Evolutionary conservation across 1,139 yeast species (phyloP).

Genomic region (Zygosaccharomyces pseudobailii): DNA sequence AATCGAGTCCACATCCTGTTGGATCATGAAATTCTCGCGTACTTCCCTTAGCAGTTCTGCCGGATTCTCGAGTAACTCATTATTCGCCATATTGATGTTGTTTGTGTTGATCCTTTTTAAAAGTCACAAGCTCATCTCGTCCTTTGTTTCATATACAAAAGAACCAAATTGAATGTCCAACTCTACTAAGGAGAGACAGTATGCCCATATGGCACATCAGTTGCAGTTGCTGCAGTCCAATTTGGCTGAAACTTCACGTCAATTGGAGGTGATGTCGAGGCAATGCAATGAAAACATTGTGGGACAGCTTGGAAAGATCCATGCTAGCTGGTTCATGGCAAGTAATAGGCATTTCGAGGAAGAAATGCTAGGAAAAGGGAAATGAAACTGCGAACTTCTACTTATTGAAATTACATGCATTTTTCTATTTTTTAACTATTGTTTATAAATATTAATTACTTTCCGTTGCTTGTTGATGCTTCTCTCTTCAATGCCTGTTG

Average conservation of each 20-base stretch:
- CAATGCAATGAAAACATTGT: slow-evolving; percentile 31
- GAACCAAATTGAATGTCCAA: slow-evolving; percentile 16
- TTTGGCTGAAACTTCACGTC: slow-evolving; percentile 24
- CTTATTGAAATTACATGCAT: slow-evolving; percentile 3
- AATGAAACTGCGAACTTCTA: slow-evolving; percentile 5
- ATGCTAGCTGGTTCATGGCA: slow-evolving; percentile 33
- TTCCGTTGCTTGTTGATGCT: background rate
- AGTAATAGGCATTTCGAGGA: slow-evolving; percentile 30
- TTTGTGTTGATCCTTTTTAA: background rate
- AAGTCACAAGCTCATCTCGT: background rate
- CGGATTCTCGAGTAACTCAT: slow-evolving; percentile 20
- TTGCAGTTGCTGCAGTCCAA: slow-evolving; percentile 26
- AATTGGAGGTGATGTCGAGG: slow-evolving; percentile 28
- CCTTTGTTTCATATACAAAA: background rate
- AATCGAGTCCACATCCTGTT: slow-evolving; percentile 20
- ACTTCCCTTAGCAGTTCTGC: slow-evolving; percentile 21
- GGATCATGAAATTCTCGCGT: slow-evolving; percentile 24
- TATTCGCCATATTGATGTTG: slow-evolving; percentile 23
- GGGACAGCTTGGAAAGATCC: slow-evolving; percentile 32
- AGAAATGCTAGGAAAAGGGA: slow-evolving; percentile 21
- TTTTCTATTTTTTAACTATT: background rate
- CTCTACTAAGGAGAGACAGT: slow-evolving; percentile 29
- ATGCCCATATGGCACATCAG: slow-evolving; percentile 30
- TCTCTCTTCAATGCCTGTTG: slow-evolving; percentile 12
- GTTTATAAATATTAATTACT: background rate